A percentile compares a stretch with the other conserved stretches of the same genome.
phyloP scores from a whole-genome alignment of 2,329 filamentous ascomycete species.

The Fusarium euwallaceae region DNA sequence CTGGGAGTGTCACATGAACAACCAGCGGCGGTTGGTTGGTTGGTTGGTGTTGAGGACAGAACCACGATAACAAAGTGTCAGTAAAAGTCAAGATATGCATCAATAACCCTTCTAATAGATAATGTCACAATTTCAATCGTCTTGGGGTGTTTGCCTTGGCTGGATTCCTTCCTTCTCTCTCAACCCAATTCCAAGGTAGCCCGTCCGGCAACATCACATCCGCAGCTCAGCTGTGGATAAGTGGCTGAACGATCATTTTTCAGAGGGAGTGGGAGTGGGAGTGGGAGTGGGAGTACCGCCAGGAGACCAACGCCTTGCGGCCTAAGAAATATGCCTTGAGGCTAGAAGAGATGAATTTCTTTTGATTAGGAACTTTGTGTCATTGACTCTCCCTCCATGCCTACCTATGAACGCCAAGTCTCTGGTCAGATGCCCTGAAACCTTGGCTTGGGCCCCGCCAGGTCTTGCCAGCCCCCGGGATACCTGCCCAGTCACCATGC shows the following conservation, averaged over 20 bases:
- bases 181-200: no score
- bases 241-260: background rate
- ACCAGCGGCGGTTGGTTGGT: background rate
- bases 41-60: background rate
- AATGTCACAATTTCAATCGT: background rate
- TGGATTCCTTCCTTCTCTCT: background rate
- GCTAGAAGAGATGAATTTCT: background rate
- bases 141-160: background rate
- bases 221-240: background rate
- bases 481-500: background rate
- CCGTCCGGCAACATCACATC: background rate
- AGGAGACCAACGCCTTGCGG: background rate
- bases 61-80: background rate
- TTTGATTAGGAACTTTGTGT: background rate
- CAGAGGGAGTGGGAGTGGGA: background rate
- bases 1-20: background rate
- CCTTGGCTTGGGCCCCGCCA: background rate
- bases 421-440: background rate
- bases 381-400: background rate
- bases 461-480: background rate
- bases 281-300: background rate
- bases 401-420: background rate
- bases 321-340: background rate
- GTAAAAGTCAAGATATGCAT: background rate
- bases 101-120: background rate